These are phyloP conservation scores for Umbelopsis isabellina DNA, from an alignment of 192 early-diverging fungal genomes.

Conservation along the genomic window DNA sequence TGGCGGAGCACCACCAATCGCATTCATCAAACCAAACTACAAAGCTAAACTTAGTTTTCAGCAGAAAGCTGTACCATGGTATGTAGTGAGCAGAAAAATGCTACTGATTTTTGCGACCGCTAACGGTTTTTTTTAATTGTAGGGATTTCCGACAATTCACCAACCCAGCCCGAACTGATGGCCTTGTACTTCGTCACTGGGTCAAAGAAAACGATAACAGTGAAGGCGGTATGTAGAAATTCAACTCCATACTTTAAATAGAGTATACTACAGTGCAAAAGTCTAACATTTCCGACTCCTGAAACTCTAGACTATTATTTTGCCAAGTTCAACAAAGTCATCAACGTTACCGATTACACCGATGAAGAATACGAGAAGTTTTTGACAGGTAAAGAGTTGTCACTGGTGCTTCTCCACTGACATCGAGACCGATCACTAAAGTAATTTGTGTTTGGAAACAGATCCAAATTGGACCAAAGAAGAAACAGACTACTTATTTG, in stretches of 20 bases:
- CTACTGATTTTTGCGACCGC: not conserved
- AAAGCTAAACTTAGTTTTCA: constrained; percentile 76
- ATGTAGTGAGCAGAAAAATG: constrained; percentile 1
- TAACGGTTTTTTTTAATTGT: not conserved
- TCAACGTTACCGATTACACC: constrained; percentile 72
- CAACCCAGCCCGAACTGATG: constrained; percentile 78
- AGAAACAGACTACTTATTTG: constrained; percentile 86
- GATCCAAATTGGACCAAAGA: constrained; percentile 79
- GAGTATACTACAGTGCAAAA: not conserved
- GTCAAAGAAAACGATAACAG: constrained; percentile 64
- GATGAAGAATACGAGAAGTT: constrained; percentile 85
- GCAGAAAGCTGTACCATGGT: constrained; percentile 71
- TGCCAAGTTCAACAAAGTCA: constrained; percentile 74
- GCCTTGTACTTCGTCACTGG: constrained; percentile 80
- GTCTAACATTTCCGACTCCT: not conserved
- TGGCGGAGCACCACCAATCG: constrained; percentile 69
- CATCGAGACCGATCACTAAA: too few species aligned
- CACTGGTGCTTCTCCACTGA: too few species aligned
- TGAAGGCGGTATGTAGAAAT: constrained; percentile 17
- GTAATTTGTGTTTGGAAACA: constrained; percentile 9
- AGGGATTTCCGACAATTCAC: constrained; percentile 72
- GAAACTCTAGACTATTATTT: constrained; percentile 67
- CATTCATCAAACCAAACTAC: constrained; percentile 60
- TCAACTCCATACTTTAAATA: not conserved
- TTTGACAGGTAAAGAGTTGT: constrained; percentile 51